These are phyloP conservation scores for Coccomyxa subellipsoidea DNA, from an alignment of 163 green algal species.

Conservation along the genomic window DNA sequence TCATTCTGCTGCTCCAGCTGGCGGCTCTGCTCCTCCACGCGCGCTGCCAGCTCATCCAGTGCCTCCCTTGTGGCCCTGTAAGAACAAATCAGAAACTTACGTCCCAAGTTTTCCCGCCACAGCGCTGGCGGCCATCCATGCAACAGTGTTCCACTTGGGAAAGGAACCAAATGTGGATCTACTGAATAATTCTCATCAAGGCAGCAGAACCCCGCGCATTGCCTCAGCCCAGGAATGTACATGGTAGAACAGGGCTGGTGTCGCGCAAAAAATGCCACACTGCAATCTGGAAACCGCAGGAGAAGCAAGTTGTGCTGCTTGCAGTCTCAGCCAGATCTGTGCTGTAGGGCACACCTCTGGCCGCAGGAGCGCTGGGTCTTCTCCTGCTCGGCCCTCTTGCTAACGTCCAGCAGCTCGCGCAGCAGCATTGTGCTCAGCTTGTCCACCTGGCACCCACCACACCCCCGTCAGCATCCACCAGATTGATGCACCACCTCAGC, in stretches of 20 bases:
- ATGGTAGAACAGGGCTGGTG: too few species aligned
- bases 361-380: conserved; percentile 26
- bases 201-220: too few species aligned
- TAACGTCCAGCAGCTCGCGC: conserved; percentile 21
- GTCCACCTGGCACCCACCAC: background rate
- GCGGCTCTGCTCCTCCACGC: background rate
- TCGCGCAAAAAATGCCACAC: too few species aligned
- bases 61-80: conserved; percentile 1
- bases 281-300: too few species aligned
- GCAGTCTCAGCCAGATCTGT: too few species aligned
- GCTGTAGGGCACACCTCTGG: background rate
- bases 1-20: background rate
- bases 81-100: background rate
- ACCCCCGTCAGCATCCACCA: background rate
- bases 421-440: conserved; percentile 17
- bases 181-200: too few species aligned
- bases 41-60: conserved; percentile 1
- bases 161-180: too few species aligned
- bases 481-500: background rate
- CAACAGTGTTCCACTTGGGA: too few species aligned
- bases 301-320: too few species aligned
- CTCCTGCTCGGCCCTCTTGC: conserved; percentile 28
- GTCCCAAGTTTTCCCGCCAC: too few species aligned
- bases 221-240: too few species aligned
- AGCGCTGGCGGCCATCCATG: too few species aligned